A percentile compares a stretch with the other conserved stretches of the same genome.
Conservation (phyloP, 2,329 filamentous ascomycete genomes). For the Aureobasidium zeae region DNA sequence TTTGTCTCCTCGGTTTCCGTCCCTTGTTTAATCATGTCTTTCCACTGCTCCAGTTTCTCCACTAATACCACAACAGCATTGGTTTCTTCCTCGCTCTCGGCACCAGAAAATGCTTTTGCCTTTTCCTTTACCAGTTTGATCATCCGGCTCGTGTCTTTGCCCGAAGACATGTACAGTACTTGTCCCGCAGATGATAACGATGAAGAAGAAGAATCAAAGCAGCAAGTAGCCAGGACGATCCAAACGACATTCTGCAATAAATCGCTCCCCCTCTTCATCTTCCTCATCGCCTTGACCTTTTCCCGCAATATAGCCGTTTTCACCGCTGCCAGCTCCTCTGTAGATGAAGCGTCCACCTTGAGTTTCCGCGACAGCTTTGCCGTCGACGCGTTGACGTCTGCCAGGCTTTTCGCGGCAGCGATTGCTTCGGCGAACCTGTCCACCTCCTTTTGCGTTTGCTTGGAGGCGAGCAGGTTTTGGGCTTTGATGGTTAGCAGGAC, state of each 20-base stretch:
- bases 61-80: too few species aligned
- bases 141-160: constrained; percentile 30
- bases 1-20: constrained; percentile 21
- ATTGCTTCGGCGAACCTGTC: constrained; percentile 24
- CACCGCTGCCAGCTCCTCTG: constrained; percentile 15
- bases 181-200: too few species aligned
- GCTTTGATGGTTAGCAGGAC: constrained; percentile 17
- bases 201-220: too few species aligned
- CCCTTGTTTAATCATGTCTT: constrained; percentile 25
- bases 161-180: constrained; percentile 27
- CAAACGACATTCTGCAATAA: constrained; percentile 29
- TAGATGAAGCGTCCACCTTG: constrained; percentile 21
- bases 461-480: constrained; percentile 20
- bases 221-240: constrained; percentile 26
- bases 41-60: constrained; percentile 24
- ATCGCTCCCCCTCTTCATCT: constrained; percentile 24
- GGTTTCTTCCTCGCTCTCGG: too few species aligned
- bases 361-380: constrained; percentile 24
- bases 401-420: constrained; percentile 19
- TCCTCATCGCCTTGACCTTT: constrained; percentile 22
- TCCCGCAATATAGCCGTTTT: constrained; percentile 21
- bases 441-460: constrained; percentile 20
- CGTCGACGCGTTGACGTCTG: constrained; percentile 21
- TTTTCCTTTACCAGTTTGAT: constrained; percentile 24
- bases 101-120: constrained; percentile 21